Evolutionary conservation across 257 asterid species (phyloP), one percentile per base, ranked within the genome.

Genomic region (Misopates orontium): DNA sequence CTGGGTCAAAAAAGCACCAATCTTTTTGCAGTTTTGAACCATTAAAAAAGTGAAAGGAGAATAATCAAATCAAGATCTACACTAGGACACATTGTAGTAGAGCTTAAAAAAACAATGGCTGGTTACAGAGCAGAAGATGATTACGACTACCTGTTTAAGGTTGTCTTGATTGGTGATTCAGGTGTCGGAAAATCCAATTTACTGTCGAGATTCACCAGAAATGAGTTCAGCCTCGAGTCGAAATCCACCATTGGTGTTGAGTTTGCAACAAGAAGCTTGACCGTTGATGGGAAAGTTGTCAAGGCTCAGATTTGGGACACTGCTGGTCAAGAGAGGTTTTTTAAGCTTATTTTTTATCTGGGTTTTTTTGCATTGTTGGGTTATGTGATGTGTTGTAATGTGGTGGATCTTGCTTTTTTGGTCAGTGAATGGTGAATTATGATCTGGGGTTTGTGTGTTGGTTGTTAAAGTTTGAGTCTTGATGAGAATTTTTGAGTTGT

Each of bases 271-370:
- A 69, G 93, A 74, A 87, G 95, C 79, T 82, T 89, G 79, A 85
- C 82, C 61, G 91, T 89, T 22, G 97, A 89, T 69, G 71, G 75
- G 0, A 89, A 89, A 73, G 94, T 89, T 64, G 80, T 89, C 75
- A 89, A 89, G 75, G 97, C 97, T 75, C 95, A 90, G 87, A 90
- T 90, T 82, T 90, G 97, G 97, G 97, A 87, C 71, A 87, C 97
- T 59, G 94, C 95, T 62, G 95, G 97, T 39, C 97, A 89, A 60
- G 97, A 89, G 76, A 87, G 95, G 96, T 85, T 18, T 22, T 39
- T 13, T 39, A 17, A 23, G 18, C 36, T 66, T 59, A 49, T 48
- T 60, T 67, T 51, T 78, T 71, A 76, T 86, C 81, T 77, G 68
- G 64, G 60, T 14, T 48, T 44, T 62, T 65, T 17, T 64, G 7